Percentiles rank a stretch among this genome's conserved stretches.
Conservation (phyloP, 345 rosid genomes). For the Acer campestre region DNA sequence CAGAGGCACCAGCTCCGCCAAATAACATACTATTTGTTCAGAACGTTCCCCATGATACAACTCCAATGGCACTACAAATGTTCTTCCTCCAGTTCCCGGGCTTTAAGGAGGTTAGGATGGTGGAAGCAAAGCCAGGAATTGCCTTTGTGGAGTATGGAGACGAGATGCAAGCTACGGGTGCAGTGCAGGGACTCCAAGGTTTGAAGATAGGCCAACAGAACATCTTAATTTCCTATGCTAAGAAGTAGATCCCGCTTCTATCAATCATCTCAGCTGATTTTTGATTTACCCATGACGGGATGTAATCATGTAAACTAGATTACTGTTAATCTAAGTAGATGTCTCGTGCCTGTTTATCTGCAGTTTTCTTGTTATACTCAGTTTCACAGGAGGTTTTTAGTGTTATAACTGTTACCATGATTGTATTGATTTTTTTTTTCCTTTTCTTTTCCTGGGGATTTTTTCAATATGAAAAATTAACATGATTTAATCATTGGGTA, state of each 20-base stretch:
- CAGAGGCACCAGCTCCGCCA: slow-evolving; percentile 93
- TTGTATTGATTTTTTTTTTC: not conserved
- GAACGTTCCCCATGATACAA: slow-evolving; percentile 84
- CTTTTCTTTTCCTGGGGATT: not conserved
- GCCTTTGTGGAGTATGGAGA: slow-evolving; percentile 92
- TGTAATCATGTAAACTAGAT: not conserved
- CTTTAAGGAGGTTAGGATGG: slow-evolving; percentile 95
- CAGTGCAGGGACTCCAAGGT: slow-evolving; percentile 86
- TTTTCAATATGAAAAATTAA: not conserved
- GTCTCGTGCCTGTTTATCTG: slow-evolving; percentile 13
- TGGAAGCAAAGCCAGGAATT: slow-evolving; percentile 95
- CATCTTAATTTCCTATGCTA: slow-evolving; percentile 87
- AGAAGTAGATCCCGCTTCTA: slow-evolving; percentile 57
- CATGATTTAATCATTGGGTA: too few relatives aligned
- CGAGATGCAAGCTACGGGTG: slow-evolving; percentile 86
- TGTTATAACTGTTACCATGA: not conserved
- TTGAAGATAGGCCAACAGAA: slow-evolving; percentile 75
- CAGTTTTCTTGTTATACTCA: not conserved
- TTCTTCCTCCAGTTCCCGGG: slow-evolving; percentile 73
- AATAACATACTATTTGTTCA: slow-evolving; percentile 92
- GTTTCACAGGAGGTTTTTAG: not conserved
- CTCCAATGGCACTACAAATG: slow-evolving; percentile 82
- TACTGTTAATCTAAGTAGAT: slow-evolving; percentile 8
- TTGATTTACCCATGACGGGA: not conserved
- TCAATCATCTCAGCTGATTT: slow-evolving; percentile 6